Base-by-base conservation (phyloP, 2,329 filamentous ascomycete species). In the Claviceps spartinae region DNA sequence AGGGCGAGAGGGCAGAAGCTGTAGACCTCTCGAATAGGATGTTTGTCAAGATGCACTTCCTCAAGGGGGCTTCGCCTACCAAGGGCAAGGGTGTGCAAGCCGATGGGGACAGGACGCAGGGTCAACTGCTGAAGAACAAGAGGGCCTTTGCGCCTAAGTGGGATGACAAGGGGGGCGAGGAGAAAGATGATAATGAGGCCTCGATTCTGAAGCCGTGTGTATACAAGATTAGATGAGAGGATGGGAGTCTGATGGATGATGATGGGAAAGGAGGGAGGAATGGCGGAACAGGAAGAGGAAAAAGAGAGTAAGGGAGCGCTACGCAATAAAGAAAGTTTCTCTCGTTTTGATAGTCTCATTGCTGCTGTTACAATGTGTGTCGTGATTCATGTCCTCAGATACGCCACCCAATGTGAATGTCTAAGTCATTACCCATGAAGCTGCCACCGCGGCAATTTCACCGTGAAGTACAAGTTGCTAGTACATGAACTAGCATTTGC, bases 31-130 rank as follows among this genome's bases (percentile, higher is more conserved):
- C 78, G 52, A 98, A 98, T 71, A 94, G 86, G 71, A 98, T 98
- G 93, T 98, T 98, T 72, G 91, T 97, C 59, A 88, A 85, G 71
- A 91, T 98, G 88, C 82, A 85, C 60, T 98, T 98, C 68, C 74
- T 90, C 61, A 98, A 97, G 72, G 81, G 78, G n/a, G 81, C 81
- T 20, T 72, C 81, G 45, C 85, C 90, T 0, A 76, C 76, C 2
- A 84, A 82, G 64, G 89, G 89, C 24, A 94, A 95, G 71, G 81
- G 85, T 57, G 79, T 74, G 14, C 74, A 69, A 51, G 63, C 67
- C 14, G 56, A 80, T 60, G 85, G 82, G 16, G 46, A 44, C n/a
- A 49, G 26, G 26, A 40, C 20, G 47, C 47, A n/a, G 43, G 6
- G 18, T 8, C 49, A 50, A 11, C 81, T 83, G 67, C 76, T 63